Base-by-base conservation (phyloP, 495 filamentous ascomycete genomes). In the Articulospora tetracladia region DNA sequence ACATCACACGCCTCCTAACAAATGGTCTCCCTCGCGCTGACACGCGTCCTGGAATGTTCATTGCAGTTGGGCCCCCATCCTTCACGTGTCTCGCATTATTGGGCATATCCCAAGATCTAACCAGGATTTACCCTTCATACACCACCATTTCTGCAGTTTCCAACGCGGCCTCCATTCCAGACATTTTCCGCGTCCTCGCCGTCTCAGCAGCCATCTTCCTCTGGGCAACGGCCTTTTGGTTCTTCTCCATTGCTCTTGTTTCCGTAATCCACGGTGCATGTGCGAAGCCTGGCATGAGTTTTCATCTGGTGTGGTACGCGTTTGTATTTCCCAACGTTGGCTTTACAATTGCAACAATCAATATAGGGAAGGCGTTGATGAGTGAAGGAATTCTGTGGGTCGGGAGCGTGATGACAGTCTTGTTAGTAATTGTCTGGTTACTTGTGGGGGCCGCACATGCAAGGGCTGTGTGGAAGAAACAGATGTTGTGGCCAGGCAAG, bases 191-290 rank as follows among this genome's bases (percentile, higher is more conserved):
- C 44, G 66, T 86, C 1, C 46, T 83, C 10, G 81, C 83, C 0
- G 64, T 86, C 11, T 70, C 73, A 0, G 57, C 74, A 0, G 85
- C 77, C 1, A 77, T 87, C 3, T 89, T 89, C 58, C 73, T 92
- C 3, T 92, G 88, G 88, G 80, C 81, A 0, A 70, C 90, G 15
- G 83, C 80, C 34, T 77, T 92, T 28, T 92, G 87, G 87, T 90
- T 91, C 74, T 90, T 90, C 68, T 76, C 74, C 32, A 75, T 86
- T 4, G 27, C 47, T 8, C 26, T 66, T 1, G 46, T 66, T 2
- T 82, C 83, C 0, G 66, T 77, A 17, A 69, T 86, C 23, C 80
- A 79, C 1, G 80, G 83, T 12, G 64, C 87, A 22, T 69, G 69
- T 10, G 75, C 78, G 3, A 73, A 79, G 48, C 77, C 76, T 20